Percentiles rank a stretch among this genome's conserved stretches.
Evolutionary conservation across 108 stramenopile species (phyloP).

Genomic region (Cyclotella kingstonii): DNA sequence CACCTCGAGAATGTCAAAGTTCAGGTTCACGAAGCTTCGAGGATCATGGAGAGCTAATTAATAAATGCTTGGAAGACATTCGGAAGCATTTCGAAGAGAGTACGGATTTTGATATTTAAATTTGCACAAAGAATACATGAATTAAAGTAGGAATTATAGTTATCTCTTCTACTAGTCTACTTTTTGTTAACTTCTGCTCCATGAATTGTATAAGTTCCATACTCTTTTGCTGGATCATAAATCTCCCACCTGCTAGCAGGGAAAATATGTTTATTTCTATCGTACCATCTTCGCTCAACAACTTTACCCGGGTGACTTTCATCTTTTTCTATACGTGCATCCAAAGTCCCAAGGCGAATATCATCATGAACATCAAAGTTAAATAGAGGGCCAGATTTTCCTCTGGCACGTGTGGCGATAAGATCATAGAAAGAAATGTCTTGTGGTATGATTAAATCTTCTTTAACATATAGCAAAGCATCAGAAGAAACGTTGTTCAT

Average conservation of each 20-base stretch:
- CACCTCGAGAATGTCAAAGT: constrained; percentile 14
- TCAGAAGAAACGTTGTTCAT: constrained; percentile 75
- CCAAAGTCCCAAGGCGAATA: constrained; percentile 82
- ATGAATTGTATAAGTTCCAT: constrained; percentile 89
- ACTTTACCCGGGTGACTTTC: constrained; percentile 97
- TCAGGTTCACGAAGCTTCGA: constrained; percentile 10
- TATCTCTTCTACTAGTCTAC: too few relatives aligned
- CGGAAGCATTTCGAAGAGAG: constrained; percentile 11
- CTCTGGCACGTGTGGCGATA: constrained; percentile 91
- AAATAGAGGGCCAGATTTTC: constrained; percentile 94
- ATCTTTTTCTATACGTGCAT: constrained; percentile 92
- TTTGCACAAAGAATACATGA: not conserved
- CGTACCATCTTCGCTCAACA: constrained; percentile 93
- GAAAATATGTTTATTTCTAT: constrained; percentile 98
- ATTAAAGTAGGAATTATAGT: too few relatives aligned
- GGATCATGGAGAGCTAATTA: constrained; percentile 34
- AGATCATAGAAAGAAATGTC: constrained; percentile 96
- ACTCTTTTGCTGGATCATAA: constrained; percentile 90
- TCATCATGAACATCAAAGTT: constrained; percentile 97
- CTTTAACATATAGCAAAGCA: constrained; percentile 96
- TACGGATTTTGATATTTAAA: constrained; percentile 1
- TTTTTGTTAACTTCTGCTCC: constrained; percentile 81
- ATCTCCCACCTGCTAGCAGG: constrained; percentile 97
- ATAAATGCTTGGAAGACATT: constrained; percentile 22
- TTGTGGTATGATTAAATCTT: constrained; percentile 97